Evolutionary conservation across 1,139 yeast species (phyloP).

Genomic region (Lodderomyces beijingensis): DNA sequence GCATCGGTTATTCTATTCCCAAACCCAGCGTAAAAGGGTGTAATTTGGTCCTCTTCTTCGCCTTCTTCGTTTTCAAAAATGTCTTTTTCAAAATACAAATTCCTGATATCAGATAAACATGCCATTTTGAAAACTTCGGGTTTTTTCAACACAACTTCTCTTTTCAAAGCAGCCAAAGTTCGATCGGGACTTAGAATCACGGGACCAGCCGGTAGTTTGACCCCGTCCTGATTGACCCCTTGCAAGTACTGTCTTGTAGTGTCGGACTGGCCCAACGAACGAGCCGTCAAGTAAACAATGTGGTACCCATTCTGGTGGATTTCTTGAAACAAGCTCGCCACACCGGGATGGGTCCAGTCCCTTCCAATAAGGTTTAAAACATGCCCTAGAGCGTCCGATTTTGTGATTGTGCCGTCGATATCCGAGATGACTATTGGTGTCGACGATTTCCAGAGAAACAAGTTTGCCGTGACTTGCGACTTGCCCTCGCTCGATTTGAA

Average conservation of each 20-base stretch:
- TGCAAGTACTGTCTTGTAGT: slow-evolving; percentile 79
- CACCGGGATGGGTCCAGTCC: slow-evolving; percentile 98
- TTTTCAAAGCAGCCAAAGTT: slow-evolving; percentile 87
- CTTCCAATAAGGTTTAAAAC: slow-evolving; percentile 89
- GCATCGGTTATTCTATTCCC: slow-evolving; percentile 98
- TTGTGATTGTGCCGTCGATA: slow-evolving; percentile 97
- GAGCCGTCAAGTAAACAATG: slow-evolving; percentile 86
- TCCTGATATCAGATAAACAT: slow-evolving; percentile 80
- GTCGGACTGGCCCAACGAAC: slow-evolving; percentile 96
- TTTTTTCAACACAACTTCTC: slow-evolving; percentile 90
- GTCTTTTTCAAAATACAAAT: slow-evolving; percentile 43
- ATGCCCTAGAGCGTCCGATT: slow-evolving; percentile 97
- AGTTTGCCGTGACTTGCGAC: slow-evolving; percentile 67
- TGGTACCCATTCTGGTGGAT: slow-evolving; percentile 86
- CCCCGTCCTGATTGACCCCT: slow-evolving; percentile 69
- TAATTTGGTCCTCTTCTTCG: slow-evolving; percentile 32
- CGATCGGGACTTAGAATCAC: slow-evolving; percentile 95
- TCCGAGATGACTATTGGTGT: slow-evolving; percentile 94
- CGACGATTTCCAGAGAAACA: slow-evolving; percentile 79
- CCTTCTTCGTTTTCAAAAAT: slow-evolving; percentile 2
- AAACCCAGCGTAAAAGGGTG: slow-evolving; percentile 96
- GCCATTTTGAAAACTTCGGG: slow-evolving; percentile 99
- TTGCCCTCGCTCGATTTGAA: slow-evolving; percentile 82
- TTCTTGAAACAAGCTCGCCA: slow-evolving; percentile 84
- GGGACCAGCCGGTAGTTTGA: slow-evolving; percentile 81